Evolutionary conservation across 2,329 filamentous ascomycete genomes (phyloP), one percentile per base, ranked within the genome.

Genomic region (Simplicillium sp.): DNA sequence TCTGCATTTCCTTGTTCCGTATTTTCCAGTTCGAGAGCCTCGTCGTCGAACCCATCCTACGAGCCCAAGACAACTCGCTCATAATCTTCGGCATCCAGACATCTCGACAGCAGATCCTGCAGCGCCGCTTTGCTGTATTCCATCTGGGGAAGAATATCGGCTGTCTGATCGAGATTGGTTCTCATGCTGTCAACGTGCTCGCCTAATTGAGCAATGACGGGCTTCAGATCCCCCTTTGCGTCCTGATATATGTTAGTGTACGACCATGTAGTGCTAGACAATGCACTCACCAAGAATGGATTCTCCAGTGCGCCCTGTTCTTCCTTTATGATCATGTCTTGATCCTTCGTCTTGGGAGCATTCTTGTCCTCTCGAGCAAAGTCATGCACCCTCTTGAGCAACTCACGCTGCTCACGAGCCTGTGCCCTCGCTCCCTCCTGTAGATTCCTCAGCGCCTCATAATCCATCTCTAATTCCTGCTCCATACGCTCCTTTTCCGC

Each of bases 401-500:
- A 58, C 32, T 75, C 67, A 44, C 68, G 68, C 59, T 74, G 70
- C 47, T 68, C 64, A 34, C 63, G 59, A 18, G 66, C 65, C 55
- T 78, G 75, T 2, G 68, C 67, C 45, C 70, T 68, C 11, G 76
- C 76, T 45, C 80, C 78, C 3, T 60, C 58, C 53, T 80, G 71
- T 18, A 84, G 59, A 15, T 59, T 58, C 36, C 62, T 58, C 44
- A 82, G 59, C 16, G 56, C 50, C 39, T 65, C 64, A 49, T 78
- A 75, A 43, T 82, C 78, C 25, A 55, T 56, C 46, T 77, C 73
- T 36, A 84, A 61, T 46, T 70, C 66, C 28, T 52, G 59, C 59
- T 80, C 70, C 41, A 81, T 70, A 48, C 67, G 67, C 44, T 66
- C 68, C 48, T 74, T 71, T 56, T 84, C 80, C 20, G 67, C 62